Evolutionary conservation across 2,329 filamentous ascomycete species (phyloP).

Genomic region (Ophiostoma montium): DNA sequence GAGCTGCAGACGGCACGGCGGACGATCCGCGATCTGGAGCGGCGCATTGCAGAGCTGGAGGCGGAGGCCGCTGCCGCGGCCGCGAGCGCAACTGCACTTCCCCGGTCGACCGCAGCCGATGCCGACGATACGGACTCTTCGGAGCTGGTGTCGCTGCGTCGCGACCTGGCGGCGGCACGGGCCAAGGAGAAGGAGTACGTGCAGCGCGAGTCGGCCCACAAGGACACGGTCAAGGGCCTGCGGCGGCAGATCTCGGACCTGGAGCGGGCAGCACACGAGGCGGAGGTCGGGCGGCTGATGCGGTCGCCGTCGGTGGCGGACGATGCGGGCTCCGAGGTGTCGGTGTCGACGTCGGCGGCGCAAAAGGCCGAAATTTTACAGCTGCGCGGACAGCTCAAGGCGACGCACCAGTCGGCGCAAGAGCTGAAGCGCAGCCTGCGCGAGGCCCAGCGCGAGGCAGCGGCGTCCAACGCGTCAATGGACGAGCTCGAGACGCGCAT

Average conservation of each 20-base stretch:
- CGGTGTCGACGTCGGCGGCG: slow-evolving; percentile 14
- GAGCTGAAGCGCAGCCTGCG: slow-evolving; percentile 35
- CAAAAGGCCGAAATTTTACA: slow-evolving; percentile 42
- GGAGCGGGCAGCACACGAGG: slow-evolving; percentile 53
- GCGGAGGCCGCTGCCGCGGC: slow-evolving; percentile 33
- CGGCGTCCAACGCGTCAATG: slow-evolving; percentile 18
- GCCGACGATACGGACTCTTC: slow-evolving; percentile 23
- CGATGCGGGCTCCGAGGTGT: slow-evolving; percentile 26
- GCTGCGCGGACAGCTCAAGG: slow-evolving; percentile 45
- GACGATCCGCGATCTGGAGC: slow-evolving; percentile 52
- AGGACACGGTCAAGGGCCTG: slow-evolving; percentile 45
- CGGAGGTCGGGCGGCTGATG: slow-evolving; percentile 36
- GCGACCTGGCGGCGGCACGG: slow-evolving; percentile 48
- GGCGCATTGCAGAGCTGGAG: slow-evolving; percentile 41
- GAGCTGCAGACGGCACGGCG: slow-evolving; percentile 46
- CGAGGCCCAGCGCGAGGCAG: slow-evolving; percentile 35
- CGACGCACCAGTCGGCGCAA: slow-evolving; percentile 43
- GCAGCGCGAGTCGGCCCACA: slow-evolving; percentile 51
- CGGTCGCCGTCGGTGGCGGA: slow-evolving; percentile 29
- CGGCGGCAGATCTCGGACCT: slow-evolving; percentile 53
- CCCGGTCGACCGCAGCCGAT: slow-evolving; percentile 14
- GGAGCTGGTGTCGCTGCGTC: slow-evolving; percentile 47
- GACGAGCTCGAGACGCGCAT: slow-evolving; percentile 40
- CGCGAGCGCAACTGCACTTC: slow-evolving; percentile 19
- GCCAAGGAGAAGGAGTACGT: slow-evolving; percentile 51